phyloP scores from a whole-genome alignment of 2,329 filamentous ascomycete species.

The Aspergillus proliferans region DNA sequence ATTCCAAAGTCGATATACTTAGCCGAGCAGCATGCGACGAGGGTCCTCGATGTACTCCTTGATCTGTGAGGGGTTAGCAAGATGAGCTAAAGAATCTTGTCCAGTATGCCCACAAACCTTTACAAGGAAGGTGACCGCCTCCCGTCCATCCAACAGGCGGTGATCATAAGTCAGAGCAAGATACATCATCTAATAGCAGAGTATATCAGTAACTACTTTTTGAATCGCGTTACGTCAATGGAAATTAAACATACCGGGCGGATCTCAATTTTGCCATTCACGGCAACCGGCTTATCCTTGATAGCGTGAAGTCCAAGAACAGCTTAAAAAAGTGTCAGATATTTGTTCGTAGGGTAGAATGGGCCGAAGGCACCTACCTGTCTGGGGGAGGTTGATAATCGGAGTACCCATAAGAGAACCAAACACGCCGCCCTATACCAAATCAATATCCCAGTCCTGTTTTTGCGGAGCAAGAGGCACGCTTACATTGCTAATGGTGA shows the following conservation, averaged over 20 bases:
- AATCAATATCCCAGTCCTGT: neutral
- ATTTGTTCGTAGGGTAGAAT: neutral
- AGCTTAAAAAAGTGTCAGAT: conserved; percentile 37
- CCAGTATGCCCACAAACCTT: conserved; percentile 49
- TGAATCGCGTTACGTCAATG: neutral
- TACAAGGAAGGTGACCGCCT: conserved; percentile 92
- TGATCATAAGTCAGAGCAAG: conserved; percentile 96
- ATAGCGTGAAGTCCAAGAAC: conserved; percentile 92
- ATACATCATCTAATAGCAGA: conserved; percentile 77
- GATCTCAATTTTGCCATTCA: conserved; percentile 92
- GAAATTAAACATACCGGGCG: conserved; percentile 54
- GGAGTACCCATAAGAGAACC: conserved; percentile 96
- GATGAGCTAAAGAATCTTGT: neutral
- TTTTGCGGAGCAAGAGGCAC: neutral
- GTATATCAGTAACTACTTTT: conserved; percentile 8
- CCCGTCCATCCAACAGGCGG: conserved; percentile 85
- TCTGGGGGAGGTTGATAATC: conserved; percentile 96
- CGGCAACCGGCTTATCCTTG: conserved; percentile 82
- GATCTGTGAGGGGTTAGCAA: conserved; percentile 41
- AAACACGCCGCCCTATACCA: conserved; percentile 70
- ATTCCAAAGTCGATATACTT: conserved; percentile 6
- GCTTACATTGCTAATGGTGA: conserved; percentile 84
- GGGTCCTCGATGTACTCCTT: conserved; percentile 98
- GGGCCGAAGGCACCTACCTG: conserved; percentile 41
- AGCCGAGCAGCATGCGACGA: conserved; percentile 71